Percentiles rank a stretch among this genome's conserved stretches.
Evolutionary conservation across 2,329 filamentous ascomycete genomes (phyloP).

Genomic region (Aplosporella prunicola): DNA sequence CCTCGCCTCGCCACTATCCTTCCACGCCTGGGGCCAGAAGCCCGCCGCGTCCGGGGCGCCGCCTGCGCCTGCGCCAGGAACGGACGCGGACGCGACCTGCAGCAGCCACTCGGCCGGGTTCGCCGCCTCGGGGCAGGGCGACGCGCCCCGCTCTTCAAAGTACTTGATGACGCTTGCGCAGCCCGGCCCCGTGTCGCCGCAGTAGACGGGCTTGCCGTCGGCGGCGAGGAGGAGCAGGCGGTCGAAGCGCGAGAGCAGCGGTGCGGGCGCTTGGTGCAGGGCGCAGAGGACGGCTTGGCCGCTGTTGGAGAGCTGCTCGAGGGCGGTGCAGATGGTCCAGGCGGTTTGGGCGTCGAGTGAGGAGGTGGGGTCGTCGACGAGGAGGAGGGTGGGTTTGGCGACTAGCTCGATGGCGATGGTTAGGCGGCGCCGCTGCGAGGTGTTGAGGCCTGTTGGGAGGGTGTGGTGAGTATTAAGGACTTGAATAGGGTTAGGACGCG

Average conservation of each 20-base stretch:
- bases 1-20: conserved; percentile 13
- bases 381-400: conserved; percentile 81
- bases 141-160: conserved; percentile 12
- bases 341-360: conserved; percentile 90
- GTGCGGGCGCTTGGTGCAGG: conserved; percentile 93
- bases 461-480: not conserved
- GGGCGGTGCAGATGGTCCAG: conserved; percentile 79
- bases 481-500: not conserved
- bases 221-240: conserved; percentile 67
- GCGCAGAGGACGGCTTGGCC: conserved; percentile 94
- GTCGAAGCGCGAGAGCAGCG: conserved; percentile 88
- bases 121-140: not conserved
- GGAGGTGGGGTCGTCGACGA: conserved; percentile 90
- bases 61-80: conserved; percentile 7
- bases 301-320: conserved; percentile 80
- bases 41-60: conserved; percentile 10
- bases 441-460: conserved; percentile 32
- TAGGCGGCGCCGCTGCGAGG: conserved; percentile 62
- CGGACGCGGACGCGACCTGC: too few species aligned
- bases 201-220: conserved; percentile 72
- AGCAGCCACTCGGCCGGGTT: conserved; percentile 73
- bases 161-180: conserved; percentile 60
- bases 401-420: conserved; percentile 96
- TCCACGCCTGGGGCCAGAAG: conserved; percentile 15
- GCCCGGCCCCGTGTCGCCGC: conserved; percentile 66